Evolutionary conservation across 805 yeast species (phyloP).

Genomic region (Blastobotrys attinorum): DNA sequence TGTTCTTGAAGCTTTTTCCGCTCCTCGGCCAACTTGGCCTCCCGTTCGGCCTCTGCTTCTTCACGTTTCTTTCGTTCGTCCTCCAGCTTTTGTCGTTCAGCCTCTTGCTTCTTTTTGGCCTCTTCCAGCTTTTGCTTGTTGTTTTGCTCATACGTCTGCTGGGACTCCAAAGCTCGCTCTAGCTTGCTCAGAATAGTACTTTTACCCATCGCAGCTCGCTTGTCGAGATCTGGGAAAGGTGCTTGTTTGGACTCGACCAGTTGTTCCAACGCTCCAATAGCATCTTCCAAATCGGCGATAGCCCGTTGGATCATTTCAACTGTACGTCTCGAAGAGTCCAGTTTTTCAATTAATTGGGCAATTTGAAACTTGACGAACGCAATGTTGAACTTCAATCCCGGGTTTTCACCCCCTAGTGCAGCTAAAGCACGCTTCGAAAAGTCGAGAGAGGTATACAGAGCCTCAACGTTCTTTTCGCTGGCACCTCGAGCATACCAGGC

Average conservation of each 20-base stretch:
- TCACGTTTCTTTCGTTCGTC: conserved; percentile 30
- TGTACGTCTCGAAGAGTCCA: conserved; percentile 50
- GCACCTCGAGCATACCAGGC: conserved; percentile 82
- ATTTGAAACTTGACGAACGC: conserved; percentile 81
- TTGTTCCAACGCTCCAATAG: conserved; percentile 49
- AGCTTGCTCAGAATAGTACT: conserved; percentile 67
- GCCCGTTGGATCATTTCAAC: conserved; percentile 54
- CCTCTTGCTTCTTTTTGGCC: conserved; percentile 61
- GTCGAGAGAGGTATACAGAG: conserved; percentile 53
- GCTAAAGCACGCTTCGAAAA: conserved; percentile 51
- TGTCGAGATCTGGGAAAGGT: conserved; percentile 77
- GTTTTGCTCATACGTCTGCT: conserved; percentile 53
- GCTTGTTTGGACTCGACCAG: conserved; percentile 54
- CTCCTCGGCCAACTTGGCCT: conserved; percentile 24
- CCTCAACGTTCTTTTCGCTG: conserved; percentile 55
- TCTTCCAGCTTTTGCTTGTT: conserved; percentile 56
- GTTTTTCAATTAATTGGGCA: conserved; percentile 71
- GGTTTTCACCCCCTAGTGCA: conserved; percentile 32
- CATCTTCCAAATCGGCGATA: conserved; percentile 49
- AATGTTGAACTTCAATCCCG: conserved; percentile 61
- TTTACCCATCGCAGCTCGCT: conserved; percentile 81
- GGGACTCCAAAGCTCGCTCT: conserved; percentile 63
- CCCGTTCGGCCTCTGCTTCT: conserved; percentile 23
- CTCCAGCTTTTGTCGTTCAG: conserved; percentile 39
- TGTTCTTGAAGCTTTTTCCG: conserved; percentile 25